Base-by-base conservation (phyloP, 345 rosid species). In the Camelina sativa region DNA sequence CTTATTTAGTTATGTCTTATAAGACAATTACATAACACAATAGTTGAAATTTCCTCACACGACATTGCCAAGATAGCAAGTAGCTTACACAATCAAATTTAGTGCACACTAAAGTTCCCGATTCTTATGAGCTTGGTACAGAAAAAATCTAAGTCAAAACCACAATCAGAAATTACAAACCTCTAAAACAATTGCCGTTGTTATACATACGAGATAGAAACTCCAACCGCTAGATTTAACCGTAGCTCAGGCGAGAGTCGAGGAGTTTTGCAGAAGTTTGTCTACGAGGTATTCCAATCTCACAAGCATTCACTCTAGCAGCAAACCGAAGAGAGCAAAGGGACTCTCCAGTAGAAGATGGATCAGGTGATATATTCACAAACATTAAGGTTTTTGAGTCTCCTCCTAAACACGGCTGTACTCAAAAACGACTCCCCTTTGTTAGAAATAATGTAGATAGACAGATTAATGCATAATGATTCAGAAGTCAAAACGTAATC, bases 371-470 rank as follows among this genome's bases (percentile, higher is more conserved):
- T 32, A 92, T 83, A 61, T 92, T 90, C 20, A 92, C 98, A 67
- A 92, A 85, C 98, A 90, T 92, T 28, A 92, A 81, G 0, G 98
- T 92, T 62, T 92, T 90, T 1, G 96, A 92, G 57, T 92, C 93
- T 7, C 98, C 96, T 8, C 98, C 98, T 19, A 92, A 81, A 60
- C 96, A 90, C 28, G 98, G 96, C 98, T 92, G 98, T 51, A 28
- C 30, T 76, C 17, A 19, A 25, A 23, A 55, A 25, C 13, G 38
- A 12, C 25, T 48, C 12, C 22, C 35, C 32, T 38, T 55, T 38
- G 38, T 71, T 48, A 71, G 67, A 30, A 12, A 37, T 23, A 35
- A 61, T 9, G n/a, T 43, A 55, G 8, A 61, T n/a, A 28, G 16
- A 56, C 0, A 13, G 9, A 16, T 22, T 53, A 63, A 15, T 52